phyloP scores from a whole-genome alignment of 1,284 basidiomycete species.

The Cryptococcus neoformans region DNA sequence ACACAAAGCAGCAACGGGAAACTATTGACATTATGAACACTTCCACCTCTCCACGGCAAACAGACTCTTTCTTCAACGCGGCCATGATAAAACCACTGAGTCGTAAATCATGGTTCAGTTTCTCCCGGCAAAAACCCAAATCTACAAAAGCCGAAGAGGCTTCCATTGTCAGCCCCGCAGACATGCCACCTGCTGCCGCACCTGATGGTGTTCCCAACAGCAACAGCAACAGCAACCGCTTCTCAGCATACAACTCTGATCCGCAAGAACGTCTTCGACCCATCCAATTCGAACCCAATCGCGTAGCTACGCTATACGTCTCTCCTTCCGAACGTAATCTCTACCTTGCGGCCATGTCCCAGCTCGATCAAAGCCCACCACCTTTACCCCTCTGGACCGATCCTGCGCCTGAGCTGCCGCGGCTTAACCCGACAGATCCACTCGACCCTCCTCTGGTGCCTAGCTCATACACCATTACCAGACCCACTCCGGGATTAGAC shows the following conservation, averaged over 20 bases:
- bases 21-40: no score
- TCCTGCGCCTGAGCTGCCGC: constrained; percentile 32
- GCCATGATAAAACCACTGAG: no score
- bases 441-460: not conserved
- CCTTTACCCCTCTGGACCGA: constrained; percentile 37
- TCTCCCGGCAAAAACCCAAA: no score
- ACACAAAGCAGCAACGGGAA: no score
- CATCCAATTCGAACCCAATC: constrained; percentile 29
- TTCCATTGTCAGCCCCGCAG: no score
- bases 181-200: no score
- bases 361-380: constrained; percentile 30
- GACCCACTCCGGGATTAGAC: not conserved
- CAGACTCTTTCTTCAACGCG: no score
- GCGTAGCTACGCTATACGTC: constrained; percentile 33
- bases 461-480: not conserved
- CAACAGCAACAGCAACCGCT: not conserved
- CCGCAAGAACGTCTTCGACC: constrained; percentile 19
- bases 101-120: no score
- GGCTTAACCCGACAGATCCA: constrained; percentile 1
- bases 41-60: no score
- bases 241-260: not conserved
- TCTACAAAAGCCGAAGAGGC: no score
- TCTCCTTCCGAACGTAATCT: constrained; percentile 37
- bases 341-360: constrained; percentile 40
- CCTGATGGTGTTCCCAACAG: no score